Percentiles rank a stretch among this genome's conserved stretches.
phyloP scores from a whole-genome alignment of 2,329 filamentous ascomycete genomes.

The Trichoderma harzianum region DNA sequence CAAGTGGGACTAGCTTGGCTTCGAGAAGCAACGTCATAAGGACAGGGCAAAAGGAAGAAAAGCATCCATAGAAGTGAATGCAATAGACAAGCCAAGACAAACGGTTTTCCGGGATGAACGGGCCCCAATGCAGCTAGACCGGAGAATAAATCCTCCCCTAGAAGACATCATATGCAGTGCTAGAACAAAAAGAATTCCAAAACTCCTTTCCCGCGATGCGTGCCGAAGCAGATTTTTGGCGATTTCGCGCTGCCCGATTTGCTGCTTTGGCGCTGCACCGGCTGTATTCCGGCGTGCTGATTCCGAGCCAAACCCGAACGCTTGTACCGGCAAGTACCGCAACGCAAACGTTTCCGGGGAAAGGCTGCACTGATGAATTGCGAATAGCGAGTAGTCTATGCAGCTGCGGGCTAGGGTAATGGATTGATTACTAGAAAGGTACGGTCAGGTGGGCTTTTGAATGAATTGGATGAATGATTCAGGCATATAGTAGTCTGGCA shows the following conservation, averaged over 20 bases:
- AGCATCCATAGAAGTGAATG: neutral
- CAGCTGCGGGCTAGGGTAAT: neutral
- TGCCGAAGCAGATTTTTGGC: neutral
- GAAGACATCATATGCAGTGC: neutral
- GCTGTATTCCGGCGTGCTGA: neutral
- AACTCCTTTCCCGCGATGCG: neutral
- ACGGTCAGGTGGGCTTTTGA: neutral
- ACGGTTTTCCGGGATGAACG: neutral
- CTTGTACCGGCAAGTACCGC: neutral
- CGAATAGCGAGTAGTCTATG: neutral
- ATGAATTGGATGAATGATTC: neutral
- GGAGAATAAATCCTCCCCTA: neutral
- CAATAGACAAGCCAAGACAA: neutral
- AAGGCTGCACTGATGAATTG: neutral
- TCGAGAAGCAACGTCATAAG: neutral
- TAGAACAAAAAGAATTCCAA: neutral
- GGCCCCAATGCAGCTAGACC: neutral
- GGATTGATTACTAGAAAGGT: neutral
- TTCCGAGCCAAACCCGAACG: slow-evolving; percentile 10
- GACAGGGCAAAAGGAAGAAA: neutral
- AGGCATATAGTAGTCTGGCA: neutral
- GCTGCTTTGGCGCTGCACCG: neutral
- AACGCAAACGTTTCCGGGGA: neutral
- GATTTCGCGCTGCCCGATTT: neutral
- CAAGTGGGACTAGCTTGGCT: neutral